Evolutionary conservation across 2,329 filamentous ascomycete genomes (phyloP).

Genomic region (Chaetoscypha palmicola): DNA sequence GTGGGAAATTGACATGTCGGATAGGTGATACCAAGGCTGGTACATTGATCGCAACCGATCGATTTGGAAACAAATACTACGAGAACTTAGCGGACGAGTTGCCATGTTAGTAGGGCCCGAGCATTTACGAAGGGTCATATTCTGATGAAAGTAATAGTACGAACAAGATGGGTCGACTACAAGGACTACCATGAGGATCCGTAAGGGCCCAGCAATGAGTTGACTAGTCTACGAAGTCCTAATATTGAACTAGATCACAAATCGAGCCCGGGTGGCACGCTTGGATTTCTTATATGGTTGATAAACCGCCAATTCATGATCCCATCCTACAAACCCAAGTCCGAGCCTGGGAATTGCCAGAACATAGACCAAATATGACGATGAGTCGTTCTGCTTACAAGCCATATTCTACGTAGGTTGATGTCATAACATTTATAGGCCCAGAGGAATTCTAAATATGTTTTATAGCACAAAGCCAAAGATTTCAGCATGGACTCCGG

Average conservation of each 20-base stretch:
- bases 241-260: slow-evolving; percentile 64
- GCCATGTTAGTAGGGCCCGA: slow-evolving; percentile 66
- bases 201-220: slow-evolving; percentile 46
- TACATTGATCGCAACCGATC: slow-evolving; percentile 74
- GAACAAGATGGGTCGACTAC: slow-evolving; percentile 97
- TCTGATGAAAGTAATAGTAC: slow-evolving; percentile 47
- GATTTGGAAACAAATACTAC: slow-evolving; percentile 95
- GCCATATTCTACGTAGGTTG: slow-evolving; percentile 86
- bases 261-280: slow-evolving; percentile 97
- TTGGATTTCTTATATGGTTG: slow-evolving; percentile 91
- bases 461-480: slow-evolving; percentile 45
- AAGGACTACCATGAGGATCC: slow-evolving; percentile 78
- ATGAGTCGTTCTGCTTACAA: slow-evolving; percentile 74
- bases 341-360: slow-evolving; percentile 68
- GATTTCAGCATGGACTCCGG: slow-evolving; percentile 46
- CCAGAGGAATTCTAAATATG: slow-evolving; percentile 7
- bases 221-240: too few relatives aligned
- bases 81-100: slow-evolving; percentile 89
- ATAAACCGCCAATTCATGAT: slow-evolving; percentile 77
- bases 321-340: slow-evolving; percentile 58
- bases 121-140: too few relatives aligned
- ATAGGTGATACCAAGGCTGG: slow-evolving; percentile 95
- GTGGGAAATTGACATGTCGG: too few relatives aligned
- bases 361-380: slow-evolving; percentile 69
- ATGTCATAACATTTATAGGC: neutral